Evolutionary conservation across 2,329 filamentous ascomycete genomes (phyloP).

Genomic region (Paraconiothyrium brasiliense): DNA sequence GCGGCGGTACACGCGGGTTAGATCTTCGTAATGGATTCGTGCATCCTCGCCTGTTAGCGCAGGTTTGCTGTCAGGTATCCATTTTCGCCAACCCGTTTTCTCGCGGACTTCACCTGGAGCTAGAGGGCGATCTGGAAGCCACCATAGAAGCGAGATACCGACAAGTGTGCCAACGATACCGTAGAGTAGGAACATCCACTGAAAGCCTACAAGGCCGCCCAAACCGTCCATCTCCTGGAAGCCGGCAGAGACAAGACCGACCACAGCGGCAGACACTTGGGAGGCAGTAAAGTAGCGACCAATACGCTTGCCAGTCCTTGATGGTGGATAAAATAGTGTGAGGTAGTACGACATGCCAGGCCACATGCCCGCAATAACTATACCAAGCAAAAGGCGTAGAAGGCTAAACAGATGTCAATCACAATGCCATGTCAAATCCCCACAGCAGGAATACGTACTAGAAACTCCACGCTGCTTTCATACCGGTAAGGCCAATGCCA

Average conservation of each 20-base stretch:
- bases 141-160: slow-evolving; percentile 81
- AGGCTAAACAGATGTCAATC: slow-evolving; percentile 54
- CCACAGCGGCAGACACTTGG: slow-evolving; percentile 87
- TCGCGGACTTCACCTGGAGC: slow-evolving; percentile 71
- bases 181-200: slow-evolving; percentile 93
- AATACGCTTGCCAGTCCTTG: slow-evolving; percentile 85
- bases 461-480: slow-evolving; percentile 83
- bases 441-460: slow-evolving; percentile 64
- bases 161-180: slow-evolving; percentile 78
- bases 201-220: slow-evolving; percentile 79
- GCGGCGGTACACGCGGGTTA: slow-evolving; percentile 81
- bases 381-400: slow-evolving; percentile 83
- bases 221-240: slow-evolving; percentile 90
- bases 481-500: slow-evolving; percentile 83
- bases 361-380: slow-evolving; percentile 94
- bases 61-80: slow-evolving; percentile 74
- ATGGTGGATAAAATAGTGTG: slow-evolving; percentile 90
- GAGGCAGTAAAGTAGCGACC: slow-evolving; percentile 89
- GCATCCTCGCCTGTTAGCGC: slow-evolving; percentile 81
- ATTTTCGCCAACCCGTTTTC: slow-evolving; percentile 65
- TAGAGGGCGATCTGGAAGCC: slow-evolving; percentile 85
- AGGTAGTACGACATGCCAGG: slow-evolving; percentile 94
- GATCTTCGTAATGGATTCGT: slow-evolving; percentile 81
- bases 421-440: not conserved
- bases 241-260: slow-evolving; percentile 87